Evolutionary conservation across 805 yeast species (phyloP).

Genomic region (Wickerhamiella parazyma): DNA sequence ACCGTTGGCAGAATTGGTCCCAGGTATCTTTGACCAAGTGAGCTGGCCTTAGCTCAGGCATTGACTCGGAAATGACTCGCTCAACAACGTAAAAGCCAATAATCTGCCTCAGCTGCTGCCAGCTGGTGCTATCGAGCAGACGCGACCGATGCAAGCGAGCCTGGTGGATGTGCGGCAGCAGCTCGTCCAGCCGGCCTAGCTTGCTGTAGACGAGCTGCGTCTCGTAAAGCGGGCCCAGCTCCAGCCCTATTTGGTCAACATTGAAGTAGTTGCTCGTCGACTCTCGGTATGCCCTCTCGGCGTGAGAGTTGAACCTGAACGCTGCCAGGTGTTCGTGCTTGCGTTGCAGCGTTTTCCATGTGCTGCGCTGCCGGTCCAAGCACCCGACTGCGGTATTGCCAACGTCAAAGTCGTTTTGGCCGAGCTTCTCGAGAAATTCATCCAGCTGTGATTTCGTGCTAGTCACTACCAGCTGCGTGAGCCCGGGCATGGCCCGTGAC

Average conservation of each 20-base stretch:
- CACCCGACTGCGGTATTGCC: conserved; percentile 46
- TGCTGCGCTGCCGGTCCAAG: conserved; percentile 40
- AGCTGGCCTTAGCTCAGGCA: conserved; percentile 52
- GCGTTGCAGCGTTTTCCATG: conserved; percentile 42
- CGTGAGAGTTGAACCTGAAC: conserved; percentile 72
- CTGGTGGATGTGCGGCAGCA: conserved; percentile 49
- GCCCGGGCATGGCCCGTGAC: conserved; percentile 59
- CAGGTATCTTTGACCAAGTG: conserved; percentile 58
- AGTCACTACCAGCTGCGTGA: conserved; percentile 57
- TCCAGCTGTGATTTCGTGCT: conserved; percentile 54
- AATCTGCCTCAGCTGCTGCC: conserved; percentile 30
- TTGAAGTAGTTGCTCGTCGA: conserved; percentile 34
- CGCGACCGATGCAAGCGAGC: conserved; percentile 35
- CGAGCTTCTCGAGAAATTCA: conserved; percentile 33
- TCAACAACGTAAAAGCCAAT: conserved; percentile 72
- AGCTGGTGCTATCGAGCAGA: conserved; percentile 23
- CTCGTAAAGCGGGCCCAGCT: conserved; percentile 66
- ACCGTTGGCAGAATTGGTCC: conserved; percentile 41
- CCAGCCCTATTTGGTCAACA: conserved; percentile 36
- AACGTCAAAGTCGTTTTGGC: conserved; percentile 32
- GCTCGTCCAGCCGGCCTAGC: conserved; percentile 46
- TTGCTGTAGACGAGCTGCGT: conserved; percentile 70
- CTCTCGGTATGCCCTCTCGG: conserved; percentile 64
- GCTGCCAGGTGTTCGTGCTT: conserved; percentile 34
- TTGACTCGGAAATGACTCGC: conserved; percentile 42